Base-by-base conservation (phyloP, 768 basidiomycete species). In the Lactifluus volemus region DNA sequence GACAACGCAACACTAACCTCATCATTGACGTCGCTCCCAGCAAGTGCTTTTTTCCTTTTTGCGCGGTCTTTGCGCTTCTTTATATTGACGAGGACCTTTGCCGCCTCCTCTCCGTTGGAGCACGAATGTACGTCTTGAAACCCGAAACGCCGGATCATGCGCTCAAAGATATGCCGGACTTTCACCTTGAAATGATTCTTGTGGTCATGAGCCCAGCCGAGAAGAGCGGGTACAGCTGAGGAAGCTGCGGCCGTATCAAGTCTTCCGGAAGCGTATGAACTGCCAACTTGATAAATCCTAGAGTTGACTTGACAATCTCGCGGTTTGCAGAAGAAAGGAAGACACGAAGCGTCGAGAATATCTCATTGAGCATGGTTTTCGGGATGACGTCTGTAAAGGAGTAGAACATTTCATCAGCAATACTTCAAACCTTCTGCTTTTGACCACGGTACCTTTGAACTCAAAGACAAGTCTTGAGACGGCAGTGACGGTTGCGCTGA, bases 171-270 rank as follows among this genome's bases (percentile, higher is more conserved):
- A 72, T 98, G 95, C 48, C 92, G 85, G 25, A 97, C 93, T 76
- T 98, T 98, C 53, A 82, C 78, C 73, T 98, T 98, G 84, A 99
- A 98, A 70, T 98, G 97, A 68, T 98, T 98, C 72, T 96, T 96
- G 75, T 98, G 96, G 69, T 98, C 95, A 70, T 97, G 93, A 5
- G 92, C 92, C 93, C 97, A 96, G 49, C 79, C 79, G 38, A 98
- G 77, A 12, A 99, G 79, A 0, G 86, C 88, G 0, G 92, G 90
- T 0, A 98, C 90, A 25, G 78, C 25, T 78, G 78, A 29, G 79
- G 77, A 9, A 99, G 78, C 66, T 95, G 85, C 0, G 88, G 89
- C n/a, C 80, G 81, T 49, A 97, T 76, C 61, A 91, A 73, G 4
- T 86, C 81, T 0, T 77, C 66, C 0, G 93, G 80, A 29, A 98